These are phyloP conservation scores for Nymphaea thermarum DNA, from an alignment of 164 flowering plant genomes.

Conservation along the genomic window DNA sequence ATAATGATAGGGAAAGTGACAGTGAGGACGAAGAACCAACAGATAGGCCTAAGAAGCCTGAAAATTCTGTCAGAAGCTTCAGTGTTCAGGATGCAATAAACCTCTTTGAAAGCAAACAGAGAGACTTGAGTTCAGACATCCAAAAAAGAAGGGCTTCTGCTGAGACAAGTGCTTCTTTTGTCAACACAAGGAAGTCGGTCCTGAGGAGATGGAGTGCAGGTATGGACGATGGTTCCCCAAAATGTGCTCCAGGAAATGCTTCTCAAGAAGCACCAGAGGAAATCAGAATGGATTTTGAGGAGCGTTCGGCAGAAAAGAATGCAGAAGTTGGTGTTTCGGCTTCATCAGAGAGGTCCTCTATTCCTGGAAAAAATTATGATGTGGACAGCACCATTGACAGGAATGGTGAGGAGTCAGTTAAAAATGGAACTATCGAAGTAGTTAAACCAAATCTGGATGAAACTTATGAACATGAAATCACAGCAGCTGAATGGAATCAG, in stretches of 20 bases:
- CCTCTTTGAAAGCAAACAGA: constrained; percentile 83
- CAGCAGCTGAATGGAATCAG: constrained; percentile 60
- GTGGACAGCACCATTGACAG: constrained; percentile 14
- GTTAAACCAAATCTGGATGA: constrained; percentile 17
- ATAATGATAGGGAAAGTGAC: constrained; percentile 28
- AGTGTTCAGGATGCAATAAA: constrained; percentile 83
- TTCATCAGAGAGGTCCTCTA: background rate
- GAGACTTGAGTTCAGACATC: constrained; percentile 33
- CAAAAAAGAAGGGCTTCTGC: constrained; percentile 31
- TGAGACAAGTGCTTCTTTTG: constrained; percentile 13
- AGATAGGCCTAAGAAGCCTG: constrained; percentile 29
- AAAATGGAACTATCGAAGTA: background rate
- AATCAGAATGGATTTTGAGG: background rate
- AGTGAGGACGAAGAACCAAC: constrained; percentile 50
- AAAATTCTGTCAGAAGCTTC: constrained; percentile 44
- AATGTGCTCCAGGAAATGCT: constrained; percentile 19
- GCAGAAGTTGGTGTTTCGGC: constrained; percentile 9
- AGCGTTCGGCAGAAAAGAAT: constrained; percentile 16
- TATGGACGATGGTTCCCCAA: constrained; percentile 38
- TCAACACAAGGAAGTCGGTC: constrained; percentile 42
- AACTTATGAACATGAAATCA: constrained; percentile 15
- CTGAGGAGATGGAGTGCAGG: constrained; percentile 90
- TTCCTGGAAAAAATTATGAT: background rate
- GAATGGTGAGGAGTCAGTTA: background rate
- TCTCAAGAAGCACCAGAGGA: constrained; percentile 14